Percentiles rank a stretch among this genome's conserved stretches.
Evolutionary conservation across 2,329 filamentous ascomycete species (phyloP).

Genomic region (Ophiostoma populinum): DNA sequence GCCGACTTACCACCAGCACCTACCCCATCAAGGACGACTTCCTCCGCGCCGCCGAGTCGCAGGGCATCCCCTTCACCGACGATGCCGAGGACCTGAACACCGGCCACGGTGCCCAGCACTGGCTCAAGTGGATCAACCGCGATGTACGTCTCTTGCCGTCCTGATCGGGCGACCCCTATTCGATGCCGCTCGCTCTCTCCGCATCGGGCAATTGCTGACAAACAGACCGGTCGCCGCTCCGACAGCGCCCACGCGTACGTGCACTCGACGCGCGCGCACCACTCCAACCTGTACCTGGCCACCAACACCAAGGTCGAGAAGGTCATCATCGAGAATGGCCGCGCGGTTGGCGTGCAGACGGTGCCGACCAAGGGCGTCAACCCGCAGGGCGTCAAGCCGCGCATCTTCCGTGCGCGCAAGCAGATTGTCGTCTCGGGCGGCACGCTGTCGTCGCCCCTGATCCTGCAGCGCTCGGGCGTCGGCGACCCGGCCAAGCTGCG

Average conservation of each 20-base stretch:
- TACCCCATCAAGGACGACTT: constrained; percentile 75
- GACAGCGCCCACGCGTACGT: constrained; percentile 66
- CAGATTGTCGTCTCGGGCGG: constrained; percentile 58
- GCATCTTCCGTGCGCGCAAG: constrained; percentile 50
- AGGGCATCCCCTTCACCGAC: constrained; percentile 59
- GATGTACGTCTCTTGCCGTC: background rate
- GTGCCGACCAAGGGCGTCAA: constrained; percentile 40
- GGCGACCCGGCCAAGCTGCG: constrained; percentile 56
- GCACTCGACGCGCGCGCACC: constrained; percentile 53
- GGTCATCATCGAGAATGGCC: constrained; percentile 54
- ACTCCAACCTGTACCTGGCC: constrained; percentile 54
- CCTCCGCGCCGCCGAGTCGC: constrained; percentile 52
- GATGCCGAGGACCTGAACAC: constrained; percentile 58
- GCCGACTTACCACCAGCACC: constrained; percentile 20
- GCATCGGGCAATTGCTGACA: too few relatives aligned
- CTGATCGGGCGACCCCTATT: too few relatives aligned
- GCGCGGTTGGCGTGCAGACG: constrained; percentile 54
- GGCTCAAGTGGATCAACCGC: constrained; percentile 51
- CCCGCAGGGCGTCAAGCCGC: constrained; percentile 30
- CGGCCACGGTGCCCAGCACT: constrained; percentile 58
- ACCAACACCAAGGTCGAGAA: constrained; percentile 67
- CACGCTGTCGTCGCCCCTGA: constrained; percentile 55
- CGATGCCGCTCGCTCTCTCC: too few relatives aligned
- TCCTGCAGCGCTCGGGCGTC: constrained; percentile 60
- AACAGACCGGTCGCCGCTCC: constrained; percentile 53